Conservation (phyloP, 129 eudicot genomes). For the Lactuca saligna region DNA sequence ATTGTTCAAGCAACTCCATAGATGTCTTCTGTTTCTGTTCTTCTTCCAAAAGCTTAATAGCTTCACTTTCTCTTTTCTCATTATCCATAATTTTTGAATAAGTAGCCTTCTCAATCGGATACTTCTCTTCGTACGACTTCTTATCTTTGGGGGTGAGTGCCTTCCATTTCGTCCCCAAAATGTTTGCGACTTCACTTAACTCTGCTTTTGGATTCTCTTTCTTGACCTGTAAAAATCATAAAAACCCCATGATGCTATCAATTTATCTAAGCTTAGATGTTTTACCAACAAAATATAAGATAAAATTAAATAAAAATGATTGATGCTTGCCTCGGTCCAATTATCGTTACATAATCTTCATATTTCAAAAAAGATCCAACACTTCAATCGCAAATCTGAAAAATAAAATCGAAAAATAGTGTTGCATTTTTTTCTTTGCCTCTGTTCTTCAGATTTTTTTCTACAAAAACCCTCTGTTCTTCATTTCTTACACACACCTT, state of each 20-base stretch:
- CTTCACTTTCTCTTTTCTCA: constrained; percentile 87
- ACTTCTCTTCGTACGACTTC: constrained; percentile 89
- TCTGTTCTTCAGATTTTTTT: too few relatives aligned
- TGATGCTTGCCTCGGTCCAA: constrained; percentile 68
- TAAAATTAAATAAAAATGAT: neutral
- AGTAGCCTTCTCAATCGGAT: constrained; percentile 73
- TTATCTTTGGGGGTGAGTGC: constrained; percentile 72
- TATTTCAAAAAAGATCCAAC: too few relatives aligned
- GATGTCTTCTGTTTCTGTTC: constrained; percentile 91
- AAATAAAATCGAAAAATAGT: too few relatives aligned
- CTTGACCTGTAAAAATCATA: constrained; percentile 54
- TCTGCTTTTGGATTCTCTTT: constrained; percentile 78
- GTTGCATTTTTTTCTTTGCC: too few relatives aligned
- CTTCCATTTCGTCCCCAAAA: constrained; percentile 89
- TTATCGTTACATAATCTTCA: constrained; percentile 32
- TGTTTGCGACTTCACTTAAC: constrained; percentile 65
- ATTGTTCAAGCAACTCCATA: constrained; percentile 93
- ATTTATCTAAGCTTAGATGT: neutral
- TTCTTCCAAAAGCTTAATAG: constrained; percentile 88
- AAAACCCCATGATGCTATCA: neutral
- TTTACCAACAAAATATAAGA: too few relatives aligned
- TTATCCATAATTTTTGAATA: constrained; percentile 68
- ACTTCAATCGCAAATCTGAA: too few relatives aligned
- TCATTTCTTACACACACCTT: too few relatives aligned
- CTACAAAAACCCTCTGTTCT: too few relatives aligned